Base-by-base conservation (phyloP, 805 yeast genomes). In the Hanseniaspora singularis region DNA sequence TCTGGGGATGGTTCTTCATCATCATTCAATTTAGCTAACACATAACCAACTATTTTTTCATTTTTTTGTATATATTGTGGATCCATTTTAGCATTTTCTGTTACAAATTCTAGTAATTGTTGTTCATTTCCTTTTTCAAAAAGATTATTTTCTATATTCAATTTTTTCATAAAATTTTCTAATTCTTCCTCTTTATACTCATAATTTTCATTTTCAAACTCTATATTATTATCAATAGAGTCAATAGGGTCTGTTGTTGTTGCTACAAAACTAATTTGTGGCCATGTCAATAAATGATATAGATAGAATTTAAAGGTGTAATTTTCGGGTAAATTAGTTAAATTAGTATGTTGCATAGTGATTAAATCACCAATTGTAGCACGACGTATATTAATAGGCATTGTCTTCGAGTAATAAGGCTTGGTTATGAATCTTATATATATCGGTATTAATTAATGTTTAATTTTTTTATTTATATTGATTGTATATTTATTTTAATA, bases 191-290 rank as follows among this genome's bases (percentile, higher is more conserved):
- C 31, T 36, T 42, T 28, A 1, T 51, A 49, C 18, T 56, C 61
- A 8, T 53, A 59, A 5, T 49, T 49, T 2, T 51, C 55, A 1
- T 55, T 38, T 15, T 38, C 52, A 12, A 48, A 54, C 10, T 53
- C 53, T 16, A 53, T 57, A 7, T 56, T 58, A 9, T 49, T 49
- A 6, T 50, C 55, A 0, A 58, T 56, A 12, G 56, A 55, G 4
- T 57, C 50, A 28, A 60, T 66, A 10, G 70, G 75, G 52, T 75
- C 81, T 23, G 79, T 75, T 1, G 92, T 80, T 1, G 89, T 81
- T 15, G 98, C 98, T 31, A 92, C 97, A 67, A 79, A 92, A 33
- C 95, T 84, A 12, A 94, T 94, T 61, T 89, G 95, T 1, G 98
- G 98, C 98, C 98, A 92, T 31, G 96, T 80, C 43, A 89, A 67